Base-by-base conservation (phyloP, 2,329 filamentous ascomycete species). In the Colletotrichum tamarilloi region DNA sequence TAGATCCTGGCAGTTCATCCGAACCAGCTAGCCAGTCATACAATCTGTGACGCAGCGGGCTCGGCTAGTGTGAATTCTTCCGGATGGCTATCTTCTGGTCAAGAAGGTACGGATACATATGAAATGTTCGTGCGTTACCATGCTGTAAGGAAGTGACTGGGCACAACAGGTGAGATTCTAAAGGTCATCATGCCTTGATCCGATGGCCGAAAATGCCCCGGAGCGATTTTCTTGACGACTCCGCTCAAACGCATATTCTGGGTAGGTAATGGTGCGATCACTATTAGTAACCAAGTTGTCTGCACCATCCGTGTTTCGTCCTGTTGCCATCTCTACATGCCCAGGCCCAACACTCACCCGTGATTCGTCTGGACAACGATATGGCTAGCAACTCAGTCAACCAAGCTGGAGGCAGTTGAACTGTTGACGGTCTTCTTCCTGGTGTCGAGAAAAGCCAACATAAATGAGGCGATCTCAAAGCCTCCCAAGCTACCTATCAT, bases 401-500 rank as follows among this genome's bases (percentile, higher is more conserved):
- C 19, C 49, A 30, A 60, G 2, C 32, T 62, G 19, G 26, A 2
- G 26, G 68, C 55, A 11, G 46, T 67, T 30, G 62, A 19, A n/a
- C 30, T 71, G 2, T 28, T 49, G 26, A 71, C 55, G 14, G 16
- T 19, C 0, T 42, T 71, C 2, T 46, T 42, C 11, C 22, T 62
- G 4, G n/a, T 32, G 0, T 28, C 63, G 3, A 42, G 6, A 4
- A 12, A 8, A 28, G 32, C 46, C 46, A 49, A 24, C 2, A 24
- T 24, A 2, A 24, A 24, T 24, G 24, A 24, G 24, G 24, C 2
- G 24, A 24, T 24, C 2, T 42, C 55, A 19, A 71, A 62, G 24
- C 56, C 56, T 4, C 69, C 74, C 56, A 76, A 75, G 62, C 68
- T 77, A 16, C 74, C 75, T 4, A 62, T 76, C 60, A 76, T 76